phyloP scores from a whole-genome alignment of 2,329 filamentous ascomycete species.

The Alternaria sp. region DNA sequence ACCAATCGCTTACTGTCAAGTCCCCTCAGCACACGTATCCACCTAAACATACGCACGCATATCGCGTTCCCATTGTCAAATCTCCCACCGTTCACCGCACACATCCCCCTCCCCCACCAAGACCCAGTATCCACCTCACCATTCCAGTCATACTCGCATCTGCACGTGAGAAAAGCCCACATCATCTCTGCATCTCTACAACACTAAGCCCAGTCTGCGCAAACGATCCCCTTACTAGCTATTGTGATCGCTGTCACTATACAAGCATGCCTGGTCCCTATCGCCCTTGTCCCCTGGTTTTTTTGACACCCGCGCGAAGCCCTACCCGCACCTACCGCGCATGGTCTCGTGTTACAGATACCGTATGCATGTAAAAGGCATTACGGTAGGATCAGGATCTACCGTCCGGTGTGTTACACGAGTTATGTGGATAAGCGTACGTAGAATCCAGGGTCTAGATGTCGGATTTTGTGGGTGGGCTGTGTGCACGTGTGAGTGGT shows the following conservation, averaged over 20 bases:
- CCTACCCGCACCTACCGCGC: conserved; percentile 21
- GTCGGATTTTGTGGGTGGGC: neutral
- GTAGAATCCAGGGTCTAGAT: conserved; percentile 2
- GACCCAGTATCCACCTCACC: conserved; percentile 4
- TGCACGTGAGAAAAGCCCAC: conserved; percentile 10
- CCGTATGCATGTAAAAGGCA: neutral
- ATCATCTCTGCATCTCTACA: neutral
- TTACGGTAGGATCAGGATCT: neutral
- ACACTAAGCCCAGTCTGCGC: neutral
- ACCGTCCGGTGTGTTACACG: conserved; percentile 2
- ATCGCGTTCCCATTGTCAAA: conserved; percentile 4
- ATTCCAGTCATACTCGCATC: conserved; percentile 20
- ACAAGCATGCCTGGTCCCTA: conserved; percentile 12
- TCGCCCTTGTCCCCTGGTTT: neutral
- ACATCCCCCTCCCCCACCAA: conserved; percentile 2
- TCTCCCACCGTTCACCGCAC: conserved; percentile 2
- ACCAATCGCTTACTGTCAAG: conserved; percentile 5
- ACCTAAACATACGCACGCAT: neutral
- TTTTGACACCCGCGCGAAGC: conserved; percentile 5
- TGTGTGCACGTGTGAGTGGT: conserved; percentile 6
- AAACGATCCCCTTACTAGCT: neutral
- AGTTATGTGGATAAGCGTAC: neutral
- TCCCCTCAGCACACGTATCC: conserved; percentile 1
- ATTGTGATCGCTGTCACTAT: conserved; percentile 1
- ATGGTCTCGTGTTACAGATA: conserved; percentile 4